Percentiles rank a stretch among this genome's conserved stretches.
These are phyloP conservation scores for Fraxinus latifolia DNA, from an alignment of 305 asterid genomes.

Conservation along the genomic window DNA sequence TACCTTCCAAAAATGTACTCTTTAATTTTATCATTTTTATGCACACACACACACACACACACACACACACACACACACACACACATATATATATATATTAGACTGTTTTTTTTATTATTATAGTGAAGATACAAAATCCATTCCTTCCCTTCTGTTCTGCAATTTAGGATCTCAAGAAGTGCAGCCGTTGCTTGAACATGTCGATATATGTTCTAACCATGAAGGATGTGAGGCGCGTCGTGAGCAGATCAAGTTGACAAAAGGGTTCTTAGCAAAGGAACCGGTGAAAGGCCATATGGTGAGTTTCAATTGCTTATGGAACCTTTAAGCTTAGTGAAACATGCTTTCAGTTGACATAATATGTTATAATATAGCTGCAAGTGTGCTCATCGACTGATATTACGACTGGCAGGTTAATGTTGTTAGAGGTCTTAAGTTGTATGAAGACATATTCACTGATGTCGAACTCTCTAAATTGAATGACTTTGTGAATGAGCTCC, in stretches of 20 bases:
- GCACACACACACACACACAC: too few species aligned
- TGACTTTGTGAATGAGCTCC: slow-evolving; percentile 70
- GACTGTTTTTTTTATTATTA: neutral
- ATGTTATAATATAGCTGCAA: neutral
- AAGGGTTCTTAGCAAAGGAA: slow-evolving; percentile 84
- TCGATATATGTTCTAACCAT: slow-evolving; percentile 68
- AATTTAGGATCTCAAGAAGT: slow-evolving; percentile 74
- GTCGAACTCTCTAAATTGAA: slow-evolving; percentile 70
- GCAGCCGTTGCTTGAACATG: slow-evolving; percentile 47
- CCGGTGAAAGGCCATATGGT: slow-evolving; percentile 86
- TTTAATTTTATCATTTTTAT: neutral
- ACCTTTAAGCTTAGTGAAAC: neutral
- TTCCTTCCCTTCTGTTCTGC: neutral
- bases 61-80: too few species aligned
- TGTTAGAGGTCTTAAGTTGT: slow-evolving; percentile 85
- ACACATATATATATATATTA: neutral
- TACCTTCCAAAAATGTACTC: neutral
- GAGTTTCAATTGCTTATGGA: slow-evolving; percentile 24
- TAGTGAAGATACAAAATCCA: neutral
- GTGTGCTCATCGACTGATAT: slow-evolving; percentile 15
- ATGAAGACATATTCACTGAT: slow-evolving; percentile 72
- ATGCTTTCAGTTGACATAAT: neutral
- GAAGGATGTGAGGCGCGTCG: slow-evolving; percentile 77
- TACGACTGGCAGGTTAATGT: slow-evolving; percentile 70
- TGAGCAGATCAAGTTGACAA: slow-evolving; percentile 72